Base-by-base conservation (phyloP, 768 basidiomycete genomes). In the Cystoderma amianthinum region DNA sequence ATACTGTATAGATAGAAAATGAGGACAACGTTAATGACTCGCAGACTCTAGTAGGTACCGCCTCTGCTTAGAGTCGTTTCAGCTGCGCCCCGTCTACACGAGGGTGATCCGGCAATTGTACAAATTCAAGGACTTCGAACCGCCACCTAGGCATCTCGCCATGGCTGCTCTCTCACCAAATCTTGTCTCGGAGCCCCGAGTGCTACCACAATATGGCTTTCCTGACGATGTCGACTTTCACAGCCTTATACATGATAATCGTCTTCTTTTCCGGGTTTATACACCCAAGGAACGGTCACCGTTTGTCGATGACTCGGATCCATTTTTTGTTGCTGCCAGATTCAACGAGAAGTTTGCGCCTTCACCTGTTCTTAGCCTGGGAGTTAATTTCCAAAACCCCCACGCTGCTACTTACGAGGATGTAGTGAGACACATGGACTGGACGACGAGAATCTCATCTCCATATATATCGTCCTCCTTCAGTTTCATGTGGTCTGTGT, bases 401-500 rank as follows among this genome's bases (percentile, higher is more conserved):
- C 21, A 60, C 48, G 52, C 58, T n/a, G 53, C 63, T 40, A 71
- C 74, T 1, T 87, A 83, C 55, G 63, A 63, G 4, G 85, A 86
- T 52, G 80, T 82, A 36, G 74, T 68, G 39, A 69, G 63, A 46
- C 80, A 88, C 52, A 76, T 89, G 76, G 80, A 86, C 44, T 85
- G 84, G 82, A 82, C 81, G 16, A 84, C 80, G n/a, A 72, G 80
- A 45, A 64, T 76, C 3, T 68, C 74, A 15, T 89, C 86, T 0
- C 69, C 77, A 3, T 88, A 76, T 46, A 72, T 88, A 33, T 83
- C 85, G 2, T 73, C 83, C 2, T 86, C 85, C 4, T 87, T 88
- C 57, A 87, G 82, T 63, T 84, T 88, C 48, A 74, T 72, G 25
- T 89, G 86, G 86, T 78, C 84, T 5, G 69, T 88, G 25, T 89